Base-by-base conservation (phyloP, 1,139 yeast genomes). In the Candida sojae region DNA sequence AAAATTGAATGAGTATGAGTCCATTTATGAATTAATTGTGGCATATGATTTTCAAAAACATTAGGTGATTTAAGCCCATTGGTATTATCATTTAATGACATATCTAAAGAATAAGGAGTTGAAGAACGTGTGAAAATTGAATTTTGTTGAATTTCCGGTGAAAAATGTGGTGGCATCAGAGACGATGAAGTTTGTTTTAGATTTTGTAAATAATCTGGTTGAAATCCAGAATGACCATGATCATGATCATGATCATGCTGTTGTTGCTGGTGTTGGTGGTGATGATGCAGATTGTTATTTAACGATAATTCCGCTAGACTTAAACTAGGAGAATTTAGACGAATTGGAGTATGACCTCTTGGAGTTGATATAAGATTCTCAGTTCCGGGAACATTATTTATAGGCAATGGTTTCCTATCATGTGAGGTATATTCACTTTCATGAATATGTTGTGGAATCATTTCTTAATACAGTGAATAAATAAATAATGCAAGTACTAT, bases 1-100 rank as follows among this genome's bases (percentile, higher is more conserved):
- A 93, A 77, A 26, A 92, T 86, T 1, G 96, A 85, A 56, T 82
- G 84, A 2, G 79, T 70, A 53, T 83, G 84, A 25, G 80, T 76
- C 98, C 98, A 92, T 58, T 80, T 76, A 63, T 91, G 97, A 4
- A 88, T 67, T 40, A 69, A 55, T 32, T 55, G 53, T 3, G 69
- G 69, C 26, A 53, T 51, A 45, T 46, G 51, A 13, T 28, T 26
- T 26, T 36, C 39, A 4, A 7, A 11, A 21, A 34, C 37, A 34
- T 6, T 17, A 9, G 37, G 37, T 9, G 37, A 34, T 17, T 34
- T 17, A 6, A 26, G 17, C 6, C 26, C 37, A 23, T 34, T n/a
- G 30, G 37, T 28, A 39, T 31, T 17, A 2, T 36, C 39, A 26
- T 12, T 36, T 6, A 52, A 48, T 10, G 43, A 37, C 3, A 48